Evolutionary conservation across 2,329 filamentous ascomycete genomes (phyloP).

Genomic region (Monilinia laxa): DNA sequence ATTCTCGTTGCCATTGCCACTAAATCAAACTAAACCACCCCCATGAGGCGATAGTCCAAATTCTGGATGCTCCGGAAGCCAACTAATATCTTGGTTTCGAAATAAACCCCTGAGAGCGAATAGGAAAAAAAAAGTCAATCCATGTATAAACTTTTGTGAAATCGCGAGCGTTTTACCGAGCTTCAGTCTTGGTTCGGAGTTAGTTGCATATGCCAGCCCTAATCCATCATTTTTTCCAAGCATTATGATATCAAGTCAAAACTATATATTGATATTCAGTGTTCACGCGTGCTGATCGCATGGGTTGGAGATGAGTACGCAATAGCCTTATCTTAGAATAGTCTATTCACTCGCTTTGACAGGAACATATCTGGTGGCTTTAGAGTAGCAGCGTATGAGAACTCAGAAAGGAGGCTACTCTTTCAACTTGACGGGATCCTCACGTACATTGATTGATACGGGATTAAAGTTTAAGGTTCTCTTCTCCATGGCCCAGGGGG

Average conservation of each 20-base stretch:
- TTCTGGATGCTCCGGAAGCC: neutral
- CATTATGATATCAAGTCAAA: neutral
- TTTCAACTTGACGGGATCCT: neutral
- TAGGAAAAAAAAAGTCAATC: neutral
- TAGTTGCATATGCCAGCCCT: neutral
- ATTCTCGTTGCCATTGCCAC: conserved; percentile 13
- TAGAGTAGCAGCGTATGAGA: neutral
- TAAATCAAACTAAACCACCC: neutral
- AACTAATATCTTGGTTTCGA: neutral
- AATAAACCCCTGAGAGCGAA: neutral
- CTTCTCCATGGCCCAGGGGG: neutral
- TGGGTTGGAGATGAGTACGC: neutral
- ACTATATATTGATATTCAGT: neutral
- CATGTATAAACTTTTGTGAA: neutral
- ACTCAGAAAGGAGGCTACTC: conserved; percentile 4
- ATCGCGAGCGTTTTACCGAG: neutral
- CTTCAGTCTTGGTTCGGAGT: neutral
- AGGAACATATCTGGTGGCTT: neutral
- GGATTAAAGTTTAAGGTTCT: neutral
- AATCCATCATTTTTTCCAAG: neutral
- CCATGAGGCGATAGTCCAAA: conserved; percentile 12
- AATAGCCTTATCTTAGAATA: conserved; percentile 4
- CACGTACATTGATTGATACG: neutral
- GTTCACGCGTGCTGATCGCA: neutral
- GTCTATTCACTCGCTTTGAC: neutral